These are phyloP conservation scores for Polyporus tsugae DNA, from an alignment of 1,284 basidiomycete genomes.

Conservation along the genomic window DNA sequence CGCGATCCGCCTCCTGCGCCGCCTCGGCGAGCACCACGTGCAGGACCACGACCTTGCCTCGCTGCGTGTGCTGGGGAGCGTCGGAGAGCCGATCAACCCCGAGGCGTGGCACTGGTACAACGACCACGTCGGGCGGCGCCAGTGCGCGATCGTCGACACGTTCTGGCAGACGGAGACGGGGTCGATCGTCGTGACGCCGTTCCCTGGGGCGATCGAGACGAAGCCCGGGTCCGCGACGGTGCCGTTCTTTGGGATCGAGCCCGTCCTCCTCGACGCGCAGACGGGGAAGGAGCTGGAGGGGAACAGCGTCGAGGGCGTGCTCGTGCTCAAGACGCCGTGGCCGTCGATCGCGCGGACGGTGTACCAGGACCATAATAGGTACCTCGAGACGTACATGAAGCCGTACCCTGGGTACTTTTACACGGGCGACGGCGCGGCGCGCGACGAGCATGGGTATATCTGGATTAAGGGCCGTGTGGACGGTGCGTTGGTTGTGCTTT, in stretches of 20 bases:
- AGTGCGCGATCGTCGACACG: constrained; percentile 97
- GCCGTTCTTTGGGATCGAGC: constrained; percentile 96
- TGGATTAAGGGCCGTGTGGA: constrained; percentile 99
- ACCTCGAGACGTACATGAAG: constrained; percentile 93
- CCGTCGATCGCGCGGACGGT: constrained; percentile 97
- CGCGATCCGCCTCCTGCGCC: constrained; percentile 91
- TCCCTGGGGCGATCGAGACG: constrained; percentile 95
- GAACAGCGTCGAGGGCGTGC: constrained; percentile 90
- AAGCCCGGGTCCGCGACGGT: constrained; percentile 98
- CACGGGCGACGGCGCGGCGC: constrained; percentile 95
- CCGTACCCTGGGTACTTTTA: constrained; percentile 93
- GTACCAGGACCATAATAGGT: constrained; percentile 85
- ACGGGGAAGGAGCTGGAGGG: constrained; percentile 83
- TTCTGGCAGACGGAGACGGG: constrained; percentile 99
- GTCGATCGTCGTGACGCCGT: constrained; percentile 93
- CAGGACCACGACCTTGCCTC: constrained; percentile 85
- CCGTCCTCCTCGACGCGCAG: constrained; percentile 87
- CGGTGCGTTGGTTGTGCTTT: constrained; percentile 60
- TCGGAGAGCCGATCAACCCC: constrained; percentile 99
- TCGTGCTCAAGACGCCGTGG: constrained; percentile 91
- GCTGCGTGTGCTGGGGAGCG: constrained; percentile 89
- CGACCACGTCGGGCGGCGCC: constrained; percentile 87
- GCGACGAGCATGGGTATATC: constrained; percentile 96
- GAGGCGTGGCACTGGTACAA: constrained; percentile 99
- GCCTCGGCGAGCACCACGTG: constrained; percentile 90